Base-by-base conservation (phyloP, 371 early-diverging fungal genomes). In the Mortierella sp. region DNA sequence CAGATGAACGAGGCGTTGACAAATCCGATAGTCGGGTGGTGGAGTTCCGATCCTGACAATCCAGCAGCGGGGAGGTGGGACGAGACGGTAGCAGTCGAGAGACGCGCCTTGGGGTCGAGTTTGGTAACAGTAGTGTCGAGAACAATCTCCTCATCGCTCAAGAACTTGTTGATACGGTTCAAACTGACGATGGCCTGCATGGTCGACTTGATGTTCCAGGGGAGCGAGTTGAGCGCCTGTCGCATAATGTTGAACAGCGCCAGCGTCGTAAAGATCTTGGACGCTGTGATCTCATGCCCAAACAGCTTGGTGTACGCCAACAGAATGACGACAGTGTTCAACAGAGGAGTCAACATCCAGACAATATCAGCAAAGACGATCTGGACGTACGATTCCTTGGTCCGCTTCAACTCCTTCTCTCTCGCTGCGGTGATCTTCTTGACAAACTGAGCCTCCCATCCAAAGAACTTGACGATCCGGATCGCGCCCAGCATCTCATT, bases 391-490 rank as follows among this genome's bases (percentile, higher is more conserved):
- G 90, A 80, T 46, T 72, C 74, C 84, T 86, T 89, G 55, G 92
- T 88, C 1, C 87, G 88, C 46, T 88, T 88, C 29, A 93, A 79
- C 77, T 93, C 93, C 32, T 75, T 79, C 24, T 89, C 87, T 72
- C 93, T 88, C 1, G 92, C 89, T 12, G 77, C 83, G 1, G 87
- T 78, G 63, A 92, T 84, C 58, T 91, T 90, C 44, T 89, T 87
- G n/a, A 89, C 87, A 76, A 95, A 95, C 72, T 93, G 90, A 63
- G 89, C 79, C 89, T 96, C 95, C 96, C 96, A 96, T 18, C 94
- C 95, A 90, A 95, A 96, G 81, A 96, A 92, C 83, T 96, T 96
- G 80, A 96, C 92, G 38, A 95, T 93, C 41, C 95, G 92, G 68
- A 96, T 95, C 14, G 95, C 96, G 32, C 89, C 83, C 18, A 83